phyloP scores from a whole-genome alignment of 129 eudicot species.

The Smallanthus sonchifolius region DNA sequence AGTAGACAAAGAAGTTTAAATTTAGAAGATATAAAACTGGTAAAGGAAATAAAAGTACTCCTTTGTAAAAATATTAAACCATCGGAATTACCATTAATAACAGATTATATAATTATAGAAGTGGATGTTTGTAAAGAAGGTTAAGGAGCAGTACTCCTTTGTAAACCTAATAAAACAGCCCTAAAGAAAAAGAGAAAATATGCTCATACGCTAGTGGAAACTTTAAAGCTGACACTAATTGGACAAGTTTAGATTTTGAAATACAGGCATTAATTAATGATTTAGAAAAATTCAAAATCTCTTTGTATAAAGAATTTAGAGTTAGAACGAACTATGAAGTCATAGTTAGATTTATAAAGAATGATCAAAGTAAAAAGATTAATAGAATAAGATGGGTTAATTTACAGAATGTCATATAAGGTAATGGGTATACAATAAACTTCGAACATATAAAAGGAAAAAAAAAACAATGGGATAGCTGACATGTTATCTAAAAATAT shows the following conservation, averaged over 20 bases:
- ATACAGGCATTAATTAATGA: neutral
- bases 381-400: no score
- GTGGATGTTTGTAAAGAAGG: neutral
- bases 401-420: no score
- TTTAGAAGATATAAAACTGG: neutral
- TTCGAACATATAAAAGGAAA: no score
- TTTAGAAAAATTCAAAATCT: neutral
- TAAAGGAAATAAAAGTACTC: neutral
- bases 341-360: no score
- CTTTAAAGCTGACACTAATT: neutral
- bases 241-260: slow-evolving; percentile 1
- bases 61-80: neutral
- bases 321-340: no score
- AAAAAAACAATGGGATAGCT: no score
- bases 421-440: no score
- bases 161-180: neutral
- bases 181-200: neutral
- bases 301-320: no score
- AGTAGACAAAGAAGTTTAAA: neutral
- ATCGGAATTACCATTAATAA: no score
- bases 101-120: neutral
- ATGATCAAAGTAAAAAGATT: no score
- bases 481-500: neutral
- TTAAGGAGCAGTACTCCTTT: neutral
- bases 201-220: neutral